These are phyloP conservation scores for Penicillium coffeae DNA, from an alignment of 495 filamentous ascomycete species.

Conservation along the genomic window DNA sequence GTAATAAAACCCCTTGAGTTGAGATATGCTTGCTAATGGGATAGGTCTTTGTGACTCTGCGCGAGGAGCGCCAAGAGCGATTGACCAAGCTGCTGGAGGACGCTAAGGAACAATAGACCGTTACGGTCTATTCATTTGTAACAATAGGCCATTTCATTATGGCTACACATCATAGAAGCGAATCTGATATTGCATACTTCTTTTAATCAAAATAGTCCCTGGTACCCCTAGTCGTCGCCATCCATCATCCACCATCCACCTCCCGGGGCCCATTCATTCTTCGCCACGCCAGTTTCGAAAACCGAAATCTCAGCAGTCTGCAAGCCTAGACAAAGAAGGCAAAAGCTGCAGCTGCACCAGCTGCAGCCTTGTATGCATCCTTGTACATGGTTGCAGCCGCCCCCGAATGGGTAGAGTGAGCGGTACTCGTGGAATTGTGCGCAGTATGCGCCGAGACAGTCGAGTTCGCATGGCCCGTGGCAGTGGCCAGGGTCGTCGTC, in stretches of 20 bases:
- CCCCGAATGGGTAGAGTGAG: slow-evolving; percentile 31
- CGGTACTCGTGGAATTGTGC: slow-evolving; percentile 12
- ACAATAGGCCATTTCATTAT: slow-evolving; percentile 5
- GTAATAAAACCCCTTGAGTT: slow-evolving; percentile 22
- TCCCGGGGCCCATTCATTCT: too few species aligned
- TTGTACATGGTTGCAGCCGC: slow-evolving; percentile 43
- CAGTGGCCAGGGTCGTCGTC: slow-evolving; percentile 8
- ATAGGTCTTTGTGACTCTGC: slow-evolving; percentile 43
- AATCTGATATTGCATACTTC: not conserved
- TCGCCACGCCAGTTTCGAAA: too few species aligned
- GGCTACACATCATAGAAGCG: slow-evolving; percentile 3
- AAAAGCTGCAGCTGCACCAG: slow-evolving; percentile 31
- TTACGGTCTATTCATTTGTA: slow-evolving; percentile 4
- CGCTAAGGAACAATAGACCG: slow-evolving; percentile 20
- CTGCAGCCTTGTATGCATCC: slow-evolving; percentile 29
- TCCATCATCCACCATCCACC: too few species aligned
- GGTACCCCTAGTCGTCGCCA: too few species aligned
- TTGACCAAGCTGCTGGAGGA: slow-evolving; percentile 34
- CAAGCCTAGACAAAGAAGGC: slow-evolving; percentile 28
- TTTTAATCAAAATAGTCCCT: too few species aligned
- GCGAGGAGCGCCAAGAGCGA: slow-evolving; percentile 43
- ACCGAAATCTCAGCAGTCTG: too few species aligned
- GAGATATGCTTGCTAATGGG: slow-evolving; percentile 47
- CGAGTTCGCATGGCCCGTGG: slow-evolving; percentile 3
- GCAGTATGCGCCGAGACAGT: slow-evolving; percentile 5